Evolutionary conservation across 805 yeast genomes (phyloP), one percentile per base, ranked within the genome.

Genomic region (Saturnispora galanensis): DNA sequence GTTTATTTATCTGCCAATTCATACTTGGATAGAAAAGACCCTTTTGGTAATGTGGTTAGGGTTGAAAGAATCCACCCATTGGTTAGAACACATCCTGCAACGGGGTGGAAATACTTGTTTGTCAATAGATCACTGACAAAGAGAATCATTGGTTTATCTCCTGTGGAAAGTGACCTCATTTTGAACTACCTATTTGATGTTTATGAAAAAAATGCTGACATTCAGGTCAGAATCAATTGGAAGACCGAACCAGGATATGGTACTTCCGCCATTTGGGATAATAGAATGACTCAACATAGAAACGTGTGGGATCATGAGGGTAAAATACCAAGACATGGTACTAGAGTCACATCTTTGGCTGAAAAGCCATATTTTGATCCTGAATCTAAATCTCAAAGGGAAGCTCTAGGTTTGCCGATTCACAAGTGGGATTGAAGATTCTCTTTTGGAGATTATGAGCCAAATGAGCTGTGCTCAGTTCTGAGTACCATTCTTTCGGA

Each of bases 71-170:
- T 68, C 47, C 84, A 79, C 58, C 83, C 82, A 3, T 49, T 79
- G 17, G 70, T 79, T 17, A 69, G 83, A 61, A 75, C 81, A 32
- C 81, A 79, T 52, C 84, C 84, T 10, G 79, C 71, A 12, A 77
- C 83, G 21, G 81, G 81, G 32, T 68, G 76, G 73, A 79, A 78
- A 59, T 64, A 74, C 3, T 61, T 21, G 26, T 21, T 21, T 21
- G 26, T 21, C 6, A 21, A 21, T 21, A 21, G 26, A 21, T 21
- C 26, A 21, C 26, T 31, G 12, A 75, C 79, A 9, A 63, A 54
- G 33, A 64, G 74, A 49, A 75, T 76, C 45, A 69, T 68, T 10
- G 81, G 77, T 0, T 64, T 76, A 46, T 68, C 69, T 47, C 68
- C 68, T 18, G 71, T 59, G 39, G 81, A 76, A 58, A 64, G 71